These are phyloP conservation scores for Parastagonospora nodorum DNA, from an alignment of 2,329 filamentous ascomycete species.

Conservation along the genomic window DNA sequence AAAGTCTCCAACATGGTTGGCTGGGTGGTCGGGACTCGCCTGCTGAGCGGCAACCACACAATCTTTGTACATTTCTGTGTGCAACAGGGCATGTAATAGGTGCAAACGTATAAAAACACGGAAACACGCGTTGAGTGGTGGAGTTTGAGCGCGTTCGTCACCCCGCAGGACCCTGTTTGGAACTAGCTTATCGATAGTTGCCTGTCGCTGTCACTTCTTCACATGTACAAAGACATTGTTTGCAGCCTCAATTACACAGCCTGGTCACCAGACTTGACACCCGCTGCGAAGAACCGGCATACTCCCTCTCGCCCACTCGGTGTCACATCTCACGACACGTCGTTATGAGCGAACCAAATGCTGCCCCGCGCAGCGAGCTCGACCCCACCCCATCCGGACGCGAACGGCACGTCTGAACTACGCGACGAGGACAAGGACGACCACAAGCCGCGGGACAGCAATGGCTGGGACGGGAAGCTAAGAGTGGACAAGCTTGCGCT, in stretches of 20 bases:
- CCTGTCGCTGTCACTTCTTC: conserved; percentile 15
- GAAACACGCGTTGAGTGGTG: background rate
- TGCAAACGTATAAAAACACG: too few relatives aligned
- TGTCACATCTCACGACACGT: background rate
- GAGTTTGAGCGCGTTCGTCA: conserved; percentile 11
- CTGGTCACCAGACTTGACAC: background rate
- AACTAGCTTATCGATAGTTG: conserved; percentile 16
- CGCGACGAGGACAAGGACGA: conserved; percentile 30
- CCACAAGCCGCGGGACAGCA: conserved; percentile 45
- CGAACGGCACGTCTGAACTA: conserved; percentile 16
- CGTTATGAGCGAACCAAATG: conserved; percentile 30
- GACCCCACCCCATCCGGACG: conserved; percentile 32
- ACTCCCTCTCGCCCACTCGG: too few relatives aligned
- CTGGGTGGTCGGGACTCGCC: too few relatives aligned
- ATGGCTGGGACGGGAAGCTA: conserved; percentile 83
- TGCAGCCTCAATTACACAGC: background rate
- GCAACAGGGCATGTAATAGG: too few relatives aligned
- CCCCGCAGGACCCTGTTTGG: conserved; percentile 19
- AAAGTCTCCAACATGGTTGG: too few relatives aligned
- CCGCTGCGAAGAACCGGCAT: too few relatives aligned
- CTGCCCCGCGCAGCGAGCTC: conserved; percentile 33
- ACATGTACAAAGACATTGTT: conserved; percentile 7
- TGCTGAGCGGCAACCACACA: too few relatives aligned
- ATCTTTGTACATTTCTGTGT: too few relatives aligned
- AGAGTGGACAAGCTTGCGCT: conserved; percentile 70